A percentile compares a stretch with the other conserved stretches of the same genome.
Evolutionary conservation across 2,329 filamentous ascomycete species (phyloP).

Genomic region (Gnomoniopsis smithogilvyi): DNA sequence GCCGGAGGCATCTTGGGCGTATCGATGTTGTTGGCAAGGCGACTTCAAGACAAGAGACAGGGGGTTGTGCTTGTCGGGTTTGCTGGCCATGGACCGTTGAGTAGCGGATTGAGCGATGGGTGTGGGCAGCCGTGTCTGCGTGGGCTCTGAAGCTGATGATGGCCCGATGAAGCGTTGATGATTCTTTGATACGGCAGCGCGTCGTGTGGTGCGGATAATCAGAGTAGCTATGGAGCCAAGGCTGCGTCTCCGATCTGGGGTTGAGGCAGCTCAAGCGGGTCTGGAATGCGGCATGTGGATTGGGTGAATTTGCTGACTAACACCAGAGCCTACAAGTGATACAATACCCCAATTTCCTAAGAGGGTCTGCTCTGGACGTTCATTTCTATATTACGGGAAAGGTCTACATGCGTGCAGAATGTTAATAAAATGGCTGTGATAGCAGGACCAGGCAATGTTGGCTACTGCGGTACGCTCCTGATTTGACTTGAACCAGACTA

Average conservation of each 20-base stretch:
- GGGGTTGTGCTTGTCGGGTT: neutral
- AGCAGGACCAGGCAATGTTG: no score
- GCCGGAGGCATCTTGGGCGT: conserved; percentile 51
- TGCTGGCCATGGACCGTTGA: neutral
- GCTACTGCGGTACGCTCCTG: no score
- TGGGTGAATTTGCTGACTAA: neutral
- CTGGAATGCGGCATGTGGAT: no score
- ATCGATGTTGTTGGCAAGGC: neutral
- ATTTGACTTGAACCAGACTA: no score
- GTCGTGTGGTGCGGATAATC: neutral
- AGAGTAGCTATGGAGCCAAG: neutral
- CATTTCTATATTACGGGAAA: no score
- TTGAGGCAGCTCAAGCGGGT: neutral
- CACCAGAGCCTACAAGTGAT: neutral
- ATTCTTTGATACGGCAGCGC: neutral
- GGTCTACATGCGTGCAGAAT: no score
- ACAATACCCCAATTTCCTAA: no score
- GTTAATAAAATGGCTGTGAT: no score
- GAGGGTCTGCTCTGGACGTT: no score
- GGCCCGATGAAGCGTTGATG: neutral
- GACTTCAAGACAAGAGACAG: neutral
- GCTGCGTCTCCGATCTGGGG: no score
- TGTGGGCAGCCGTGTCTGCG: neutral
- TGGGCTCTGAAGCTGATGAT: neutral
- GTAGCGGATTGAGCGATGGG: neutral